phyloP scores from a whole-genome alignment of 139 green algal genomes.

The Edaphochlamys debaryana region DNA sequence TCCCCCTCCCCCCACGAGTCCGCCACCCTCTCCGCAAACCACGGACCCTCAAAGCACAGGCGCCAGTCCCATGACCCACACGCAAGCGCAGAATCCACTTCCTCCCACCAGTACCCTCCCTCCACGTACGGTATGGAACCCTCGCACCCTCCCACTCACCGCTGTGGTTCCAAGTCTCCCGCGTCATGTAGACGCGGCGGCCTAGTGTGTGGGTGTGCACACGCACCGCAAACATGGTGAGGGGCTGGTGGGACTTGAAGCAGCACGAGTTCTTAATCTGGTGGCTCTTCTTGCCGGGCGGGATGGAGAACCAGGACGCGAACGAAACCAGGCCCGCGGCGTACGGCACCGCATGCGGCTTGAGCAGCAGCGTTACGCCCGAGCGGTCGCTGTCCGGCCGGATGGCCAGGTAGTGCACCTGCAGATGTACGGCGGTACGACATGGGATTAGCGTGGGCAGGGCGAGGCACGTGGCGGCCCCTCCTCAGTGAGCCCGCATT shows the following conservation, averaged over 20 bases:
- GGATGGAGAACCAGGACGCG: conserved; percentile 74
- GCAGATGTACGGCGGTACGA: not conserved
- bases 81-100: too few relatives aligned
- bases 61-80: too few relatives aligned
- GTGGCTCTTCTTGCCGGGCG: conserved; percentile 53
- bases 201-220: conserved; percentile 91
- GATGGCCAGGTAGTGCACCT: conserved; percentile 79
- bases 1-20: too few relatives aligned
- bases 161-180: conserved; percentile 35
- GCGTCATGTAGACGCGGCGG: conserved; percentile 57
- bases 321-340: conserved; percentile 79
- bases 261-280: conserved; percentile 83
- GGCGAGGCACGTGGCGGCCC: too few relatives aligned
- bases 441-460: not conserved
- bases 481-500: too few relatives aligned
- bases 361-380: conserved; percentile 73
- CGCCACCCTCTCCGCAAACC: too few relatives aligned
- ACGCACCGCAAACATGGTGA: conserved; percentile 82
- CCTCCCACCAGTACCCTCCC: too few relatives aligned
- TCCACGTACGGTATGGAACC: too few relatives aligned
- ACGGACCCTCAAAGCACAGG: too few relatives aligned
- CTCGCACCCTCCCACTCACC: conserved; percentile 42
- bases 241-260: conserved; percentile 76
- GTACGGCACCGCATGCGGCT: conserved; percentile 56
- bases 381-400: conserved; percentile 69